Evolutionary conservation across 805 yeast species (phyloP), one percentile per base, ranked within the genome.

Genomic region (Saturnispora quitensis): DNA sequence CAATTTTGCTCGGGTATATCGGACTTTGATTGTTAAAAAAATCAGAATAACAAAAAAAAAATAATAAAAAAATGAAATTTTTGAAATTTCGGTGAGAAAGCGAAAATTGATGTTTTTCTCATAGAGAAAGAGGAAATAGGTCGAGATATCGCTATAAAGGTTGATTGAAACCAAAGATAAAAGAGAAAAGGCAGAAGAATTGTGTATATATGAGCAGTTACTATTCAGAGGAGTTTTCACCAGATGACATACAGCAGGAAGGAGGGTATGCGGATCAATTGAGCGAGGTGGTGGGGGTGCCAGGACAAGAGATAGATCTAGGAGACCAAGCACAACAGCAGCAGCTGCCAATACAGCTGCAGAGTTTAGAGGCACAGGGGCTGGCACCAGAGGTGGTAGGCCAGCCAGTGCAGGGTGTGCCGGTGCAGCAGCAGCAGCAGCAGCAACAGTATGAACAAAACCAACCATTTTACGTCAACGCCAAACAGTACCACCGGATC

Each of bases 391-490:
- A 25, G 28, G 10, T 25, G 7, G 28, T 7, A 8, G 28, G 28
- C 7, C 28, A 25, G 28, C 28, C 4, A 2, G 28, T 7, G 28
- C 28, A 31, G 13, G 34, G 34, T 13, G 15, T 12, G 34, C 45
- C 20, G n/a, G 48, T n/a, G 9, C 44, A 35, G 8, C 50, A 47
- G 20, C 46, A 44, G 15, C 54, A 48, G 18, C 49, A 45, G 31
- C 40, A 24, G 13, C 47, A 38, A 27, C 52, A 35, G 20, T 45
- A 45, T 33, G 46, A 45, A n/a, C 56, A 45, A 51, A 97, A 90
- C 63, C 96, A 91, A 67, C 99, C 98, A 1, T 89, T 89, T 63
- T 93, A 93, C 62, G 99, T 93, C 43, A 93, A 93, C 66, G 99
- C 99, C 9, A 93, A 93, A 67, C 99, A 93, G 63, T 93, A 93